Evolutionary conservation across 1,139 yeast species (phyloP).

Genomic region (Magnusiomyces sp.): DNA sequence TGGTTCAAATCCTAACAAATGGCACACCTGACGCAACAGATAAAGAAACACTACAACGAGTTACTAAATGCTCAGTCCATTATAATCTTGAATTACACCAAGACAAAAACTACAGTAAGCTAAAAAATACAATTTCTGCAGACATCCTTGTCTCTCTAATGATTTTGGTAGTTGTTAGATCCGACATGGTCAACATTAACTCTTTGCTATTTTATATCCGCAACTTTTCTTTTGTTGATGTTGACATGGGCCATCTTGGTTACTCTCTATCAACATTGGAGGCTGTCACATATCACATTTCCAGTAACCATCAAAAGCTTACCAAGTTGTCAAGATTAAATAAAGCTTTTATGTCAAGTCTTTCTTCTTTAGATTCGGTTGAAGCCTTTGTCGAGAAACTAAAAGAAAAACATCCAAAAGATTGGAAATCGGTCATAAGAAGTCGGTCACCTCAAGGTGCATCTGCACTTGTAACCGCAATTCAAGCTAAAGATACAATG

Average conservation of each 20-base stretch:
- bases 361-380: slow-evolving; percentile 43
- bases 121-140: slow-evolving; percentile 48
- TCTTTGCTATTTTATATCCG: slow-evolving; percentile 60
- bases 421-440: slow-evolving; percentile 39
- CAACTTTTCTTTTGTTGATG: slow-evolving; percentile 45
- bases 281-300: slow-evolving; percentile 64
- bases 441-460: slow-evolving; percentile 59
- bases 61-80: slow-evolving; percentile 16
- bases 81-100: slow-evolving; percentile 17
- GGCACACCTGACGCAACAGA: slow-evolving; percentile 10
- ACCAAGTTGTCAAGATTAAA: slow-evolving; percentile 42
- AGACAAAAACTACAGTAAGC: slow-evolving; percentile 17
- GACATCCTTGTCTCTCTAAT: slow-evolving; percentile 71
- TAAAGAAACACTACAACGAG: slow-evolving; percentile 12
- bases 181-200: slow-evolving; percentile 50
- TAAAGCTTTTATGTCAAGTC: slow-evolving; percentile 22
- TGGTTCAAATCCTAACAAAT: slow-evolving; percentile 45
- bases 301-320: slow-evolving; percentile 38
- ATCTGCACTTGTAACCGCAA: slow-evolving; percentile 40
- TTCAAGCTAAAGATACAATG: slow-evolving; percentile 14
- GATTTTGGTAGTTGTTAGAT: slow-evolving; percentile 60
- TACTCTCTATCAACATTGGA: slow-evolving; percentile 72
- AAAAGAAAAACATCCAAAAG: slow-evolving; percentile 13
- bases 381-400: slow-evolving; percentile 4
- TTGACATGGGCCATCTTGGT: slow-evolving; percentile 46